These are phyloP conservation scores for Bondarzewia mesenterica DNA, from an alignment of 1,284 basidiomycete genomes.

Conservation along the genomic window DNA sequence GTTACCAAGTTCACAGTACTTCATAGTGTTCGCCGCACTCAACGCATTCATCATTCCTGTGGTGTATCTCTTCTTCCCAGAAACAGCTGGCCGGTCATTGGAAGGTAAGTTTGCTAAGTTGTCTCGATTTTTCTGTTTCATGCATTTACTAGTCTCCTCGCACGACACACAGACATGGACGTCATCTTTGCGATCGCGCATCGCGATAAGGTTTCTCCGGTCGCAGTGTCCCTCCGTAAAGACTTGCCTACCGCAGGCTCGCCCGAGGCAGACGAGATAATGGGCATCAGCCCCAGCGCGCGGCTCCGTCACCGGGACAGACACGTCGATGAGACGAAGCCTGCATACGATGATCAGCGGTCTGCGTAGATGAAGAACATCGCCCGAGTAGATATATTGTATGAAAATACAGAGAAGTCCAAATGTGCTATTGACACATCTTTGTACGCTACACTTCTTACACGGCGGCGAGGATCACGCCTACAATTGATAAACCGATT, in stretches of 20 bases:
- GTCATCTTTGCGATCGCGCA: constrained; percentile 54
- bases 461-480: no score
- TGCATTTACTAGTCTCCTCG: constrained; percentile 1
- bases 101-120: constrained; percentile 34
- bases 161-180: constrained; percentile 44
- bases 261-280: constrained; percentile 43
- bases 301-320: background rate
- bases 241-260: constrained; percentile 47
- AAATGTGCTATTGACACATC: no score
- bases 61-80: constrained; percentile 62
- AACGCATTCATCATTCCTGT: constrained; percentile 55
- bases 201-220: constrained; percentile 48
- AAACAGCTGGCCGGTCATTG: constrained; percentile 54
- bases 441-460: no score
- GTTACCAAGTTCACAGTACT: background rate
- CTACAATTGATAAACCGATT: no score
- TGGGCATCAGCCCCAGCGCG: constrained; percentile 25
- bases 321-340: background rate
- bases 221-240: constrained; percentile 45
- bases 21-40: constrained; percentile 47
- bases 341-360: background rate
- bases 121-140: background rate
- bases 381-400: background rate
- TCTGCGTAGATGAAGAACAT: background rate
- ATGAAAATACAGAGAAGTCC: no score